phyloP scores from a whole-genome alignment of 805 yeast species.

The Myxozyma sirexii region DNA sequence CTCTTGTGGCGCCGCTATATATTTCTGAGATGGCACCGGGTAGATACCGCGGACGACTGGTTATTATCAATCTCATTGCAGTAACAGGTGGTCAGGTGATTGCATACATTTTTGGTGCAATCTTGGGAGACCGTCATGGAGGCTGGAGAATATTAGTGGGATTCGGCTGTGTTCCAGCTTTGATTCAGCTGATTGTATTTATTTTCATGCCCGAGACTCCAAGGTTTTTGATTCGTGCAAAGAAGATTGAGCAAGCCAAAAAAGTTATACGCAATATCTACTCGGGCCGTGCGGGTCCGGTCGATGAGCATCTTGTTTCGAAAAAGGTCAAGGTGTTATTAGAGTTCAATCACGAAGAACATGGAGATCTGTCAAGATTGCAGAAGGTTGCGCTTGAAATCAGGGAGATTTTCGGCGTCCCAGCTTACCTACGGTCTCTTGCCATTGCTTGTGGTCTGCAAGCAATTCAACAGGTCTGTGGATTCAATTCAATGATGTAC shows the following conservation, averaged over 20 bases:
- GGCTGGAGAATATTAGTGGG: slow-evolving; percentile 97
- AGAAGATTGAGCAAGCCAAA: slow-evolving; percentile 65
- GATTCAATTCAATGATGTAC: slow-evolving; percentile 95
- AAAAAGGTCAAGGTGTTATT: slow-evolving; percentile 62
- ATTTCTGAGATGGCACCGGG: slow-evolving; percentile 87
- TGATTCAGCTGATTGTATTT: slow-evolving; percentile 74
- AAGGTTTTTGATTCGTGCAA: slow-evolving; percentile 76
- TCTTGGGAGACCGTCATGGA: slow-evolving; percentile 65
- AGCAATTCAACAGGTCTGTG: slow-evolving; percentile 95
- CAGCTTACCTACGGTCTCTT: slow-evolving; percentile 81
- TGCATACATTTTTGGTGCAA: slow-evolving; percentile 93
- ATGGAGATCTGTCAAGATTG: slow-evolving; percentile 26
- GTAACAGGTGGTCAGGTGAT: slow-evolving; percentile 94
- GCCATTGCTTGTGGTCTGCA: slow-evolving; percentile 90
- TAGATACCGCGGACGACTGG: slow-evolving; percentile 85
- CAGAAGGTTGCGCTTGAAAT: slow-evolving; percentile 38
- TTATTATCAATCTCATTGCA: slow-evolving; percentile 82
- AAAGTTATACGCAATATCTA: slow-evolving; percentile 66
- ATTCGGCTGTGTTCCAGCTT: slow-evolving; percentile 84
- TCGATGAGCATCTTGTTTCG: slow-evolving; percentile 64
- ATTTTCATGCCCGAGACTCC: slow-evolving; percentile 94
- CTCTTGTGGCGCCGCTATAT: slow-evolving; percentile 90
- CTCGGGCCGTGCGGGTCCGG: slow-evolving; percentile 44
- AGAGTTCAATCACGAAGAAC: slow-evolving; percentile 43
- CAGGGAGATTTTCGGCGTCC: slow-evolving; percentile 41